Evolutionary conservation across 2,329 filamentous ascomycete genomes (phyloP), one percentile per base, ranked within the genome.

Genomic region (Myriosclerotinia duriaeana): DNA sequence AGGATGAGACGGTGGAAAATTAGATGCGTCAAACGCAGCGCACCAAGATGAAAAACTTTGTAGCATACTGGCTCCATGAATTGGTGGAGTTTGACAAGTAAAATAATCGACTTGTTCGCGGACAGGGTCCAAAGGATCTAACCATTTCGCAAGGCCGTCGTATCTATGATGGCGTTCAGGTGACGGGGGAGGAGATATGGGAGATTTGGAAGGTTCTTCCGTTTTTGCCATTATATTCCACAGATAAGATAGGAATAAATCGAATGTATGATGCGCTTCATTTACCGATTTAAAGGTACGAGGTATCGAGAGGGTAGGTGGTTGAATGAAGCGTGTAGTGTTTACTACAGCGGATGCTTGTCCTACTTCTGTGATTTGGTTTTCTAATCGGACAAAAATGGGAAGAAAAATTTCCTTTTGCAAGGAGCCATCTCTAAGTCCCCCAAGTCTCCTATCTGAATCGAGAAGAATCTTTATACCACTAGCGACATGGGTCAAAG

Each of bases 401-500:
- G 53, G 62, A 56, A 64, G 40, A 5, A 64, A 56, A 20, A 56
- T 12, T 20, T 64, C 40, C 34, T 56, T 56, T 8, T 56, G 52
- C n/a, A 56, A 22, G n/a, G 53, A 50, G 30, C 42, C 53, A 36
- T 46, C 52, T 11, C 26, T 38, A 11, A 50, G 40, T 15, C 62
- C 42, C 12, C 62, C 52, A 8, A 26, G 34, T 26, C 20, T 48
- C 12, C 17, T 64, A 26, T 56, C 52, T 17, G 30, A 34, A 14
- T 56, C 40, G 11, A 48, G 15, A 22, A 64, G 38, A 46, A 64
- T 64, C 15, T 64, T 56, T 64, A 64, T 54, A 15, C 61, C 61
- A 44, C 52, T 54, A 30, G 52, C 40, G 15, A 56, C 55, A 26
- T 64, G 61, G 12, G 40, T 64, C 42, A 64, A 56, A 40, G 61